Evolutionary conservation across 305 asterid genomes (phyloP).

Genomic region (Fraxinus albicans): DNA sequence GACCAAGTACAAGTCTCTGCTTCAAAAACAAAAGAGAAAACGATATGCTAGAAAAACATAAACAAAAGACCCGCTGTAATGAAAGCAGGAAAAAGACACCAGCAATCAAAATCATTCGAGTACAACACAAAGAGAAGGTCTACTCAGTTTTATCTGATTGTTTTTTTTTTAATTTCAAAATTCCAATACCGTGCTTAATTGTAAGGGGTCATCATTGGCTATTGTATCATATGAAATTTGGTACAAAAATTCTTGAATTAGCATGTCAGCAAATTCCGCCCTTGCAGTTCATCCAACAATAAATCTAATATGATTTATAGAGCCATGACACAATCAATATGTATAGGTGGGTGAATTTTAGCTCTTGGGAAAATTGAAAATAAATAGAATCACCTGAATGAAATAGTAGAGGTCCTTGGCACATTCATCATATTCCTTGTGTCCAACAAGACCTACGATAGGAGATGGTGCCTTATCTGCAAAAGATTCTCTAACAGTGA

Average conservation of each 20-base stretch:
- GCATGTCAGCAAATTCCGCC: not conserved
- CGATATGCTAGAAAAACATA: not conserved
- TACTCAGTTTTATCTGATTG: not conserved
- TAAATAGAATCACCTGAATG: slow-evolving; percentile 69
- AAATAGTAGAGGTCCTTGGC: slow-evolving; percentile 91
- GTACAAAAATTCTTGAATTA: not conserved
- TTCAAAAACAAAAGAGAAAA: not conserved
- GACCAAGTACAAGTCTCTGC: not conserved
- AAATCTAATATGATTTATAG: not conserved
- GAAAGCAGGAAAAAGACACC: not conserved
- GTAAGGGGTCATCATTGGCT: not conserved
- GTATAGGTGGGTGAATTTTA: not conserved
- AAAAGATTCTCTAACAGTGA: slow-evolving; percentile 15
- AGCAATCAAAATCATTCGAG: not conserved
- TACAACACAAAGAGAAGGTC: not conserved
- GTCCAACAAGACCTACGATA: slow-evolving; percentile 88
- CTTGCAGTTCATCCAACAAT: not conserved
- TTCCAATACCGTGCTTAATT: not conserved
- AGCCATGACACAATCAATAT: not conserved
- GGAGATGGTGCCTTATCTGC: slow-evolving; percentile 96
- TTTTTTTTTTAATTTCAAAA: not conserved
- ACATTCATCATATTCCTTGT: slow-evolving; percentile 83
- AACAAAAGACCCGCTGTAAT: not conserved
- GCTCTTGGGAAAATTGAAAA: slow-evolving; percentile 1
- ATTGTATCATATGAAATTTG: not conserved